Conservation (phyloP, 192 early-diverging fungal species). For the Linnemannia exigua region DNA sequence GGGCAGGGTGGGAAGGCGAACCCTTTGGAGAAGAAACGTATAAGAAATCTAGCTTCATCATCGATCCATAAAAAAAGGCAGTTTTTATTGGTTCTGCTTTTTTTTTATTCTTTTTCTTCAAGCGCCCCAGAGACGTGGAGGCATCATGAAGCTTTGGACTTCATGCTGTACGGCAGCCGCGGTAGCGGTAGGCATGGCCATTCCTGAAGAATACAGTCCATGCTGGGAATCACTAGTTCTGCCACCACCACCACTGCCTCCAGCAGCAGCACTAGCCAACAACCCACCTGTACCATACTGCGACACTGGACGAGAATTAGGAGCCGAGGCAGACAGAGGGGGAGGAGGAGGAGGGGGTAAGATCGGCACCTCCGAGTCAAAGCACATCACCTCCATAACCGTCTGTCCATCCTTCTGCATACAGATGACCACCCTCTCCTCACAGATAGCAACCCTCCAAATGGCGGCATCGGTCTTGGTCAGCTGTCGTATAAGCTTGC, state of each 20-base stretch:
- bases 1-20: too few relatives aligned
- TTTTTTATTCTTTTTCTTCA: not conserved
- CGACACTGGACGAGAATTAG: too few relatives aligned
- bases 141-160: not conserved
- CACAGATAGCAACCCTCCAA: slow-evolving; percentile 78
- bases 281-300: not conserved
- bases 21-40: too few relatives aligned
- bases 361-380: slow-evolving; percentile 60
- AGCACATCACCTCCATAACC: slow-evolving; percentile 81
- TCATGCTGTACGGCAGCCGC: not conserved
- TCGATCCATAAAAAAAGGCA: too few relatives aligned
- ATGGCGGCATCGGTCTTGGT: slow-evolving; percentile 86
- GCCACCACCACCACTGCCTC: not conserved
- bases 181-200: not conserved
- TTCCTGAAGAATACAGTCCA: not conserved
- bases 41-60: too few relatives aligned
- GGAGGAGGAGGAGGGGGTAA: slow-evolving; percentile 4
- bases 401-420: slow-evolving; percentile 72
- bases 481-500: slow-evolving; percentile 85
- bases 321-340: too few relatives aligned
- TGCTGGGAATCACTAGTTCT: not conserved
- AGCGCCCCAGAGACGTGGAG: not conserved
- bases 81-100: too few relatives aligned
- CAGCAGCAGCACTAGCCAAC: not conserved
- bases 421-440: slow-evolving; percentile 68